phyloP scores from a whole-genome alignment of 2,329 filamentous ascomycete genomes.

The Metarhizium humberi region DNA sequence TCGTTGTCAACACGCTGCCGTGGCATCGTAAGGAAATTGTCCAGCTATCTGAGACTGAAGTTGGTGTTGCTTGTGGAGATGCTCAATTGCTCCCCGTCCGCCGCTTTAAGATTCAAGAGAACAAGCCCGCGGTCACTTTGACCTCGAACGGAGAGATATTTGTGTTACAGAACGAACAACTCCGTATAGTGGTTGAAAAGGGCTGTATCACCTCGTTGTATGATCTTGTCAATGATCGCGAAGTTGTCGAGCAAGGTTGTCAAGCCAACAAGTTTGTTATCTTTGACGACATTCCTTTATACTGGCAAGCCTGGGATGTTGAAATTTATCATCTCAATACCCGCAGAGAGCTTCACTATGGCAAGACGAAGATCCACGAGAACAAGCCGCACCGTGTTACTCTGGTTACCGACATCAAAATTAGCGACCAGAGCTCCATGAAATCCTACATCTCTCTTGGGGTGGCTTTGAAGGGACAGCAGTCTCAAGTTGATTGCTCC shows the following conservation, averaged over 20 bases:
- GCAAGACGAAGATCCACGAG: constrained; percentile 62
- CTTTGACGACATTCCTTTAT: constrained; percentile 93
- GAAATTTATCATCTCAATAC: constrained; percentile 93
- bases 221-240: constrained; percentile 63
- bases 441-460: constrained; percentile 77
- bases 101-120: constrained; percentile 34
- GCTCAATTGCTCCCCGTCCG: constrained; percentile 43
- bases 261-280: constrained; percentile 89
- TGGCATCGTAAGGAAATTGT: constrained; percentile 75
- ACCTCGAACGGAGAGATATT: constrained; percentile 52
- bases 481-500: constrained; percentile 64
- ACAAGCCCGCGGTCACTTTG: constrained; percentile 41
- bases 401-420: constrained; percentile 73
- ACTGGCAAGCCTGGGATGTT: constrained; percentile 98
- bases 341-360: constrained; percentile 62
- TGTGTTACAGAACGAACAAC: constrained; percentile 68
- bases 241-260: constrained; percentile 62
- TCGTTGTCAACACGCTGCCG: constrained; percentile 76
- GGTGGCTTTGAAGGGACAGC: constrained; percentile 50
- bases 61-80: constrained; percentile 46
- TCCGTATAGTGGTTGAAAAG: constrained; percentile 61
- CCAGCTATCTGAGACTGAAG: constrained; percentile 44
- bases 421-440: constrained; percentile 79
- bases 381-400: constrained; percentile 67
- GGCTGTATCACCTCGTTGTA: constrained; percentile 80